Evolutionary conservation across 148 eudicot genomes (phyloP), one percentile per base, ranked within the genome.

Genomic region (Camellia sinensis): DNA sequence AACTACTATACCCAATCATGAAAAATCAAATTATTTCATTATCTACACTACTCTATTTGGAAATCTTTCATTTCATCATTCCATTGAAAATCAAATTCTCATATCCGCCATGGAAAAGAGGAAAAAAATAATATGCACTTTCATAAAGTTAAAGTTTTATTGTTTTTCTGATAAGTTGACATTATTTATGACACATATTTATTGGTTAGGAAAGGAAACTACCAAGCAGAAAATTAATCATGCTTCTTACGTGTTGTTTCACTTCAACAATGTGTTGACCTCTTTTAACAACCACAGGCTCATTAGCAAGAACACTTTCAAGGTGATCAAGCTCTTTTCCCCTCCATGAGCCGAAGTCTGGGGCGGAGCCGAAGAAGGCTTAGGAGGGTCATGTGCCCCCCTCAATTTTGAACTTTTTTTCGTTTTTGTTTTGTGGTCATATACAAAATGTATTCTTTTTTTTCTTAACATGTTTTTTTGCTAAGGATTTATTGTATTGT

Each of bases 291-390:
- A 89, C 90, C 7, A 92, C 98, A 11, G 97, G 98, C 75, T 92
- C 97, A 73, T 94, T 94, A 9, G 97, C 94, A 66, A 94, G 93
- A 68, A 94, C 98, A 74, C 86, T 92, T 76, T 92, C 94, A 71
- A 94, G 84, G 80, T 94, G 97, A 86, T 94, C 94, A 61, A 94
- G 87, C 82, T 94, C 98, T 70, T 92, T 92, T 1, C 94, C 91
- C 73, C 92, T 97, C 84, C 91, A 89, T 18, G 87, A 79, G 3
- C 97, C 97, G 7, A 94, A 94, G 73, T 94, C 94, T 0, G 87
- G 88, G 75, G 89, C 98, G 91, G 78, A 91, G 93, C 98, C 98
- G 91, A 60, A 92, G 97, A 17, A 92, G 41, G 11, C 29, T 29
- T 29, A 29, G 29, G 29, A 29, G 29, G 29, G 29, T 29, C 29